phyloP scores from a whole-genome alignment of 306 rosid species.

The Glycyrrhiza uralensis region DNA sequence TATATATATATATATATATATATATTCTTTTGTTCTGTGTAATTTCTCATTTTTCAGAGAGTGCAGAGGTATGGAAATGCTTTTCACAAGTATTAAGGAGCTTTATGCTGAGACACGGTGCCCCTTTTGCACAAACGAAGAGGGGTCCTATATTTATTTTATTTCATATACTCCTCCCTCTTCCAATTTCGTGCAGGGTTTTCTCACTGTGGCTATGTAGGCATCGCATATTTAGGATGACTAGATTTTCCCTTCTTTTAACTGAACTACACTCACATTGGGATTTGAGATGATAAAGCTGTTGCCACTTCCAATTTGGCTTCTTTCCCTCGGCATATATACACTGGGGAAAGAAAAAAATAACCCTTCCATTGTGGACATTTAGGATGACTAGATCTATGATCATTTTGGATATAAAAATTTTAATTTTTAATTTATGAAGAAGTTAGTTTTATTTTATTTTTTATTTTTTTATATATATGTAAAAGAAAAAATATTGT shows the following conservation, averaged over 20 bases:
- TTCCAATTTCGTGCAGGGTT: conserved; percentile 21
- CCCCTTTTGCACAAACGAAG: conserved; percentile 23
- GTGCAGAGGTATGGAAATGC: conserved; percentile 21
- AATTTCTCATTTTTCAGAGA: conserved; percentile 32
- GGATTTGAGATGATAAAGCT: conserved; percentile 57
- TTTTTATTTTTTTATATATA: too few species aligned
- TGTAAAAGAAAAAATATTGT: too few species aligned
- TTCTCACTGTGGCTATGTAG: conserved; percentile 10
- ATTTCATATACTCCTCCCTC: not conserved
- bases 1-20: not conserved
- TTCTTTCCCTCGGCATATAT: too few species aligned
- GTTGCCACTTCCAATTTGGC: conserved; percentile 29
- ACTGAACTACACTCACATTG: conserved; percentile 32
- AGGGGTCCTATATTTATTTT: conserved; percentile 15
- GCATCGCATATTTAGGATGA: conserved; percentile 22
- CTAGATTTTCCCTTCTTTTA: conserved; percentile 46
- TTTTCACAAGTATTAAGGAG: conserved; percentile 23
- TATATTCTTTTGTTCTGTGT: not conserved
- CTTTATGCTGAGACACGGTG: conserved; percentile 22
- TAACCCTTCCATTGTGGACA: too few species aligned
- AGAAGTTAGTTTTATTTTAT: too few species aligned
- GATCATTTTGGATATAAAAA: too few species aligned
- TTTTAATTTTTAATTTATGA: too few species aligned
- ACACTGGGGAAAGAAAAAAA: too few species aligned
- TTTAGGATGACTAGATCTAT: too few species aligned